Base-by-base conservation (phyloP, 1,284 basidiomycete genomes). In the Ustilago trichophora region DNA sequence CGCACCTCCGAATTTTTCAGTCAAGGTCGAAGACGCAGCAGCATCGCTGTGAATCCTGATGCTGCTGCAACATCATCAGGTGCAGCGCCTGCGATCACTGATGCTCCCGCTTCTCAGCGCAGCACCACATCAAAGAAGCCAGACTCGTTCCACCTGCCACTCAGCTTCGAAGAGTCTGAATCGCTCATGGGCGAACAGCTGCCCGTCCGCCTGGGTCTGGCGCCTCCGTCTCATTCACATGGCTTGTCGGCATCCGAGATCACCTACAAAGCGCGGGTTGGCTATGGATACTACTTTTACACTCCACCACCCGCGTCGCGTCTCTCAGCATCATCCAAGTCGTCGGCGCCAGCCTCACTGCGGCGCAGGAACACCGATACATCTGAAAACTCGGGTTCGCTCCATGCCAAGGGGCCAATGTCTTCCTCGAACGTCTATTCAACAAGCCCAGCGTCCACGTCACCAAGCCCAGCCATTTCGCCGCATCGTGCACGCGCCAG, bases 251-350 rank as follows among this genome's bases (percentile, higher is more conserved):
- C 49, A 6, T 49, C 56, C 34, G 55, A 48, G 16, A 45, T 50
- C 32, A 60, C 65, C 10, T 73, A 73, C 53, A 62, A 63, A 24
- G 51, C 66, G 3, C 47, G 49, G 16, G 57, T 60, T 3, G 63
- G 56, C 3, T 46, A 64, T 29, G 74, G 74, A 6, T 75, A 64
- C 52, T 75, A 75, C 46, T 73, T 76, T 29, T 73, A 49, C 31
- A 73, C 59, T 0, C 70, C 73, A 5, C 74, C 74, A 3, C 72
- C 74, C 2, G 32, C 29, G 18, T 31, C 31, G 12, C 27, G 33
- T 5, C 18, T 29, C 4, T 10, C 40, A 6, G 13, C 45, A 4
- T 18, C 41, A 1, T 36, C 47, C 40, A 38, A 35, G n/a, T 12
- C 48, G 7, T 34, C 53, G n/a, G 4, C 25, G 3, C 18, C 25